A percentile compares a stretch with the other conserved stretches of the same genome.
Conservation (phyloP, 1,284 basidiomycete genomes). For the Melampsora americana region DNA sequence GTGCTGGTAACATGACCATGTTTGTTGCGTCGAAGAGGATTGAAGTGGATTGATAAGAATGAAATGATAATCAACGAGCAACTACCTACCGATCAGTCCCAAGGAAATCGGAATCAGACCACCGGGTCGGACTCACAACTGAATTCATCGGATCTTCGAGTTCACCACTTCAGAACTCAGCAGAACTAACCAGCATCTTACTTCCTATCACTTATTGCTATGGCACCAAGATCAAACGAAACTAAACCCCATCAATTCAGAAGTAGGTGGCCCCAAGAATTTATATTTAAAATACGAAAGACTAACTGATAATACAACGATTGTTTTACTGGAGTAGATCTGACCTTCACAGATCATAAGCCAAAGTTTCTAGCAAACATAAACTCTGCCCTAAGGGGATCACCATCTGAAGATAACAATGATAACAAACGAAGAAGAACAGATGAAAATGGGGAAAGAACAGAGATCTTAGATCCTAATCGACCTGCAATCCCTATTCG, state of each 20-base stretch:
- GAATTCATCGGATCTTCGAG: no score
- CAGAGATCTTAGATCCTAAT: constrained; percentile 42
- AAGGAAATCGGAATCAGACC: no score
- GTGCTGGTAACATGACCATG: not conserved
- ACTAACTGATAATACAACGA: not conserved
- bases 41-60: no score
- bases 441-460: constrained; percentile 8
- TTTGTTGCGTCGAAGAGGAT: not conserved
- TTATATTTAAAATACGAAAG: not conserved
- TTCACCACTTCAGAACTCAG: no score
- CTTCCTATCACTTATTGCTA: not conserved
- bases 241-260: constrained; percentile 40
- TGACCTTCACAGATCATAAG: constrained; percentile 39
- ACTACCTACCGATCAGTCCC: no score
- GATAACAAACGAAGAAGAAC: not conserved
- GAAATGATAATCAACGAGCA: no score
- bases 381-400: constrained; percentile 33
- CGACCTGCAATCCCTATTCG: constrained; percentile 39
- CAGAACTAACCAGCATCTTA: not conserved
- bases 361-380: constrained; percentile 42
- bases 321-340: constrained; percentile 29
- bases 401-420: not conserved
- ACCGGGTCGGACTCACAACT: no score
- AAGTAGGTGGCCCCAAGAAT: constrained; percentile 12
- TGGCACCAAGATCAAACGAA: constrained; percentile 33